Evolutionary conservation across 164 flowering plant genomes (phyloP), one percentile per base, ranked within the genome.

Genomic region (Tinospora cordifolia): DNA sequence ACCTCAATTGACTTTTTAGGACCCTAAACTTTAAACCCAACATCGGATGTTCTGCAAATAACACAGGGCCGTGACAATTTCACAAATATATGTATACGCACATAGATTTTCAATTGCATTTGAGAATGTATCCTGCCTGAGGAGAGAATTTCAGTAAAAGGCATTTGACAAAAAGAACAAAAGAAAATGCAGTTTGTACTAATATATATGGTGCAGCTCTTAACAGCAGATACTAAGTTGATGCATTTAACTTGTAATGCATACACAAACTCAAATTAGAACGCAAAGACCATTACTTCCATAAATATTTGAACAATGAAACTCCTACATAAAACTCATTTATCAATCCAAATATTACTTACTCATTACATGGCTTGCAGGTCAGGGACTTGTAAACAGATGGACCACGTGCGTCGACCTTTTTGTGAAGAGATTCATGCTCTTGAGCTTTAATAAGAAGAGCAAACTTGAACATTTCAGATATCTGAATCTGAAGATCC

Each of bases 401-500:
- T 60, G 63, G 63, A 6, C 7, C 17, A 26, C 19, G n/a, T 17
- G 25, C 10, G n/a, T 60, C 14, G n/a, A n/a, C 54, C 8, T 59
- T 59, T 8, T 60, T 60, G 13, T 6, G 24, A 24, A 26, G 10
- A 60, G 34, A 60, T 60, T 15, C n/a, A 51, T 14, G 3, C n/a
- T 17, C 59, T 17, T 51, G 22, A 51, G 6, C 1, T 51, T 24
- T 0, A 27, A 39, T 63, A 44, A 26, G 27, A 19, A n/a, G 21
- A 51, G 21, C 22, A 17, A 8, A 17, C 3, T 14, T 15, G n/a
- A 51, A 24, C 30, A 24, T 26, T 57, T 71, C 65, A 71, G 44
- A 47, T n/a, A 54, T 67, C 68, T 59, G 65, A 15, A 66, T 76
- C 77, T 62, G 54, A 63, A 60, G 75, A 78, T 19, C 60, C 75